Evolutionary conservation across 345 rosid species (phyloP), one percentile per base, ranked within the genome.

Genomic region (Adansonia digitata): DNA sequence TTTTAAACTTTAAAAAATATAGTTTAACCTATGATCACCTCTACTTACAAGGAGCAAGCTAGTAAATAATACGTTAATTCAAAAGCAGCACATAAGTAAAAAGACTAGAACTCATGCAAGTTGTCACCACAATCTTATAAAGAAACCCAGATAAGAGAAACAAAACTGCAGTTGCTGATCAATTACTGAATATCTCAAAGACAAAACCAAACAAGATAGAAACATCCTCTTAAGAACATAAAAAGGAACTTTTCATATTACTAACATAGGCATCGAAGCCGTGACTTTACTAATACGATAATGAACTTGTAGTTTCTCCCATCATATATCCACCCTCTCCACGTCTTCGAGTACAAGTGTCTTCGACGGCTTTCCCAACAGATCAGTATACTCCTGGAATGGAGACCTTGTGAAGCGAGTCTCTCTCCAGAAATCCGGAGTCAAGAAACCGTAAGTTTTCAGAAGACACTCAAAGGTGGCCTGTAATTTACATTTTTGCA

Each of bases 361-460:
- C 75, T 88, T 88, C 5, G 80, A 74, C 31, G 85, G 80, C 79
- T 83, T 83, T 4, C 81, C 84, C 74, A 87, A 73, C 46, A 83
- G 57, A 77, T 86, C 95, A 5, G 88, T 84, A 86, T 77, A 84
- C 78, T 87, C 88, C 74, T 88, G 95, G 83, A 77, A 87, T 0
- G 91, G 95, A 10, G 93, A 88, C 71, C 55, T 89, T 5, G 69
- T 64, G 76, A 85, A 88, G 22, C 79, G 83, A 0, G 92, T 88
- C 37, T 88, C 92, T 80, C 64, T 90, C 95, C 93, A 91, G 74
- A 91, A 86, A 65, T 90, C 92, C 1, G 92, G 95, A 17, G 92
- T 88, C 64, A 90, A 82, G 95, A 88, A 90, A 14, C 95, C 93
- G n/a, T 89, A 88, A 1, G 95, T 90, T 81, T 90, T 87, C 69